Base-by-base conservation (phyloP, 129 eudicot genomes). In the Escallonia herrerae region DNA sequence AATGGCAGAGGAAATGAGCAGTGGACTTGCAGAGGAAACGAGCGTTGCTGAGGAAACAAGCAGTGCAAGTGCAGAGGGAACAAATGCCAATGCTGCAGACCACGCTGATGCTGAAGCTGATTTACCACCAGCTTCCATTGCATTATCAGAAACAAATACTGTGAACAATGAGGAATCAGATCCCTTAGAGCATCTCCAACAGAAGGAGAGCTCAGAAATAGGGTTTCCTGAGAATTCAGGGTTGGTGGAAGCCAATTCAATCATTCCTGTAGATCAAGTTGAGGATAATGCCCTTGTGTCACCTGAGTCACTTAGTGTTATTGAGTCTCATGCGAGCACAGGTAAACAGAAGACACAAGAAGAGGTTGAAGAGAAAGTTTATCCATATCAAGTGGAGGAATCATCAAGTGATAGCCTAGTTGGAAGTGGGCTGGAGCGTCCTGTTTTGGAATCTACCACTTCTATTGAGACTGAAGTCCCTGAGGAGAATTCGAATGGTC, bases 241-340 rank as follows among this genome's bases (percentile, higher is more conserved):
- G 61, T 49, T 68, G 39, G 44, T 64, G n/a, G 77, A 72, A 67
- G 68, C 70, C 10, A 65, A 74, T 55, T 55, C 76, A 7, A 6
- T 61, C 43, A 77, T 49, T 80, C 44, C 79, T 67, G 76, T 64
- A 55, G 81, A 73, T 63, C 76, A 80, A 71, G 64, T 8, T 46
- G 60, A 74, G 6, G 38, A 13, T 60, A 46, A 33, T 70, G 46
- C 11, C 46, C 52, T 15, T 8, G 64, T 65, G 53, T 38, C 70
- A 44, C 45, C 46, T 66, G 75, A 71, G 59, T 58, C 47, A 2
- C 64, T 43, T 47, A 15, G 51, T 14, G 41, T 57, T 40, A 56
- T 43, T 62, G 65, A 57, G 62, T 58, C 45, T 44, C 66, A 58
- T n/a, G 77, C 83, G 57, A 74, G 52, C 15, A 56, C 67, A 44